Evolutionary conservation across 2,329 filamentous ascomycete genomes (phyloP), one percentile per base, ranked within the genome.

Genomic region (Neonectria sp.): DNA sequence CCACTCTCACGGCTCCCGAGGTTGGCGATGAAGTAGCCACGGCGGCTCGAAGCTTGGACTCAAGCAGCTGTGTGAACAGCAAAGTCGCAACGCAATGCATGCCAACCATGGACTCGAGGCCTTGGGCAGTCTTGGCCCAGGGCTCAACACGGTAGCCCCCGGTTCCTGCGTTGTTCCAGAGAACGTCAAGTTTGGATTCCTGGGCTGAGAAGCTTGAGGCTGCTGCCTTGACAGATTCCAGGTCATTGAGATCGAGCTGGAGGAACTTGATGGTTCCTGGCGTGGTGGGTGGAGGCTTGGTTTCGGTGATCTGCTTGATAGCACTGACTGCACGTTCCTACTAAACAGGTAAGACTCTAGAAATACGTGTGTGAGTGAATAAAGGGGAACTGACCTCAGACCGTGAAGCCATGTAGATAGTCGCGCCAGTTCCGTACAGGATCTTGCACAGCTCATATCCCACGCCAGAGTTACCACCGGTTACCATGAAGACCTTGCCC

Each of bases 371-470:
- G 21, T n/a, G 6, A 21, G 17, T 12, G 2, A 21, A 1, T 57
- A 8, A 13, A 8, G 13, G 33, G 48, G 29, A n/a, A 40, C 60
- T 12, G 31, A 68, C 71, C 46, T 63, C 76, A 55, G 76, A 79
- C 53, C 87, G 83, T 2, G 82, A 83, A 9, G 86, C 85, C 58
- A 89, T 77, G 73, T 90, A 90, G 11, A 89, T 81, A 0, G 82
- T 89, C 24, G 80, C 88, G 24, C 86, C 85, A 4, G 81, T 82
- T 1, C 76, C 73, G 72, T 89, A 90, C 5, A 91, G 81, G 1
- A 90, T 83, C 59, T 83, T 83, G 62, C 79, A 79, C 4, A 90
- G 79, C 71, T 89, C 86, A 35, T 82, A 79, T 2, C 87, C 88
- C 6, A 88, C 80, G 27, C 80, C 80, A 2, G 75, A 66, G 43